phyloP scores from a whole-genome alignment of 2,329 filamentous ascomycete species.

The Trichoderma citrinoviride region DNA sequence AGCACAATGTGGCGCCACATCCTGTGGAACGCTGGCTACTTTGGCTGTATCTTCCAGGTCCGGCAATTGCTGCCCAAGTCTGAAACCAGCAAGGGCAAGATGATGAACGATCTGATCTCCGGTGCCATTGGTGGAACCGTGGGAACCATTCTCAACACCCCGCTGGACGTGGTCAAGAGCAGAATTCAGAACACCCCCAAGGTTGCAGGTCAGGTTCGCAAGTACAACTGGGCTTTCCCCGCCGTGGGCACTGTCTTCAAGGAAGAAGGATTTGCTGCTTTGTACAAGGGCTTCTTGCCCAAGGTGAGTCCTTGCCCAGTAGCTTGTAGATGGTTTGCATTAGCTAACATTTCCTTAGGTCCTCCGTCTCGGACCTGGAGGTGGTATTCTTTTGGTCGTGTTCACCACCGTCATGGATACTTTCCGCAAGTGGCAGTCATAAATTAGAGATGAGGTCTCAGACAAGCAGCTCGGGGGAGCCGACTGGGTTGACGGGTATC shows the following conservation, averaged over 20 bases:
- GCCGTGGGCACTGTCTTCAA: slow-evolving; percentile 80
- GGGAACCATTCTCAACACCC: slow-evolving; percentile 91
- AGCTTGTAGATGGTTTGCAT: not conserved
- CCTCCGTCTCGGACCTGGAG: slow-evolving; percentile 53
- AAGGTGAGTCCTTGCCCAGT: slow-evolving; percentile 65
- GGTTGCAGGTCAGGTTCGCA: slow-evolving; percentile 74
- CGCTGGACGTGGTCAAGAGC: slow-evolving; percentile 96
- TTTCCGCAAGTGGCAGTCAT: slow-evolving; percentile 62
- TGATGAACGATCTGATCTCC: slow-evolving; percentile 82
- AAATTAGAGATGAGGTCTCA: not conserved
- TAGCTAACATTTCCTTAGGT: slow-evolving; percentile 32
- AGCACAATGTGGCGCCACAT: slow-evolving; percentile 94
- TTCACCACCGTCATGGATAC: slow-evolving; percentile 91
- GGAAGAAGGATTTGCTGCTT: slow-evolving; percentile 86
- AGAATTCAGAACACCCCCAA: slow-evolving; percentile 93
- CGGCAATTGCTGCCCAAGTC: slow-evolving; percentile 77
- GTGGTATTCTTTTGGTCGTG: slow-evolving; percentile 74
- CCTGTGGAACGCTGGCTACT: slow-evolving; percentile 91
- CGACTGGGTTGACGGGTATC: not conserved
- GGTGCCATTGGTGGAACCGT: slow-evolving; percentile 83
- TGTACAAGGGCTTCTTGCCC: slow-evolving; percentile 97
- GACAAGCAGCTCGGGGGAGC: slow-evolving; percentile 2
- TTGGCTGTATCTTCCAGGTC: slow-evolving; percentile 98
- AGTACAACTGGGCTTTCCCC: slow-evolving; percentile 99
- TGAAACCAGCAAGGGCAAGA: slow-evolving; percentile 76